Percentiles rank a stretch among this genome's conserved stretches.
Evolutionary conservation across 2,329 filamentous ascomycete species (phyloP).

Genomic region (Raffaelea ambrosiae): DNA sequence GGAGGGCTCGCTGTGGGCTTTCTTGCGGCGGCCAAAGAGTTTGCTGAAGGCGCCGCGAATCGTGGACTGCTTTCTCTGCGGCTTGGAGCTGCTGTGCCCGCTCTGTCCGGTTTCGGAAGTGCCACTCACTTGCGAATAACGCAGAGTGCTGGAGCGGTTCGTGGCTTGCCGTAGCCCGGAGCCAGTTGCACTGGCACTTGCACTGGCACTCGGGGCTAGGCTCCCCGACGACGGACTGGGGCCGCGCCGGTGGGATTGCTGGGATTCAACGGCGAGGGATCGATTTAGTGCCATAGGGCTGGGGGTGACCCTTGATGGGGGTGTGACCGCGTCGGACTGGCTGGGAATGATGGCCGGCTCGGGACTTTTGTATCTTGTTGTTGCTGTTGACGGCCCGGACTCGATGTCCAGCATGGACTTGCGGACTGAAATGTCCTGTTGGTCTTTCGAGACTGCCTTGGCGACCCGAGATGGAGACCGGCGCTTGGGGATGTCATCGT

Average conservation of each 20-base stretch:
- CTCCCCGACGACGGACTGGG: background rate
- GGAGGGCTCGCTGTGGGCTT: constrained; percentile 25
- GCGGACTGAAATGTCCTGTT: no score
- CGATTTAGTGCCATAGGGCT: no score
- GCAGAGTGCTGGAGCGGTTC: constrained; percentile 29
- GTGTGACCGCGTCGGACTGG: no score
- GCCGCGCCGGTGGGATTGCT: background rate
- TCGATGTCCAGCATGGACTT: no score
- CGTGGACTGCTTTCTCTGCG: constrained; percentile 49
- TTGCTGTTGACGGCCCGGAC: no score
- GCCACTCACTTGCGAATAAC: constrained; percentile 39
- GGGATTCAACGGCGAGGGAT: background rate
- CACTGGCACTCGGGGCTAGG: background rate
- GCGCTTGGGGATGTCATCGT: no score
- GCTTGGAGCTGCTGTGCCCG: constrained; percentile 14
- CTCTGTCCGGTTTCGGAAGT: constrained; percentile 21
- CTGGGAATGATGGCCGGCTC: no score
- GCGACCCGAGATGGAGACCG: no score
- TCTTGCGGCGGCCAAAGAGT: constrained; percentile 51
- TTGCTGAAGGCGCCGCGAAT: constrained; percentile 47
- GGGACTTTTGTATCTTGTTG: no score
- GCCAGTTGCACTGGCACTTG: background rate
- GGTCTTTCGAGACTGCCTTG: no score
- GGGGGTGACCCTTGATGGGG: no score
- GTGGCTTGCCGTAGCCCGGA: constrained; percentile 18